Percentiles rank a stretch among this genome's conserved stretches.
Conservation (phyloP, 2,329 filamentous ascomycete species). For the Clathrospora elynae region DNA sequence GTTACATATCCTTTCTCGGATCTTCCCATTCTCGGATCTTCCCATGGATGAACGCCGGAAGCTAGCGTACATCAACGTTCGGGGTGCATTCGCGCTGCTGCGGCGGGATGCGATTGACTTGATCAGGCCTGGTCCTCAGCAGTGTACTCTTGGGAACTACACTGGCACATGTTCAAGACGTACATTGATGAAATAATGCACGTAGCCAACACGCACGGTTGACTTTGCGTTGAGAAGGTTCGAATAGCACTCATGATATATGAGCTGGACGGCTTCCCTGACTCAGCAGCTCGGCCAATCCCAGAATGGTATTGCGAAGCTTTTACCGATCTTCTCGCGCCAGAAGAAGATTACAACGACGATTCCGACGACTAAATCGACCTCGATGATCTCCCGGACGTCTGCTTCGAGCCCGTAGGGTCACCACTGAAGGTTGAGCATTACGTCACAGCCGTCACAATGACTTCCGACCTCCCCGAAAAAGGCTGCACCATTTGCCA, state of each 20-base stretch:
- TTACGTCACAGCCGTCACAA: background rate
- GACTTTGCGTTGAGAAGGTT: background rate
- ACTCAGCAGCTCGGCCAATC: background rate
- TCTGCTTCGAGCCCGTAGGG: background rate
- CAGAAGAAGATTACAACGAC: background rate
- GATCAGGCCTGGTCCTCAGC: background rate
- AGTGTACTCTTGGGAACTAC: background rate
- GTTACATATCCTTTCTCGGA: too few species aligned
- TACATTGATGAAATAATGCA: background rate
- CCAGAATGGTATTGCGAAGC: background rate
- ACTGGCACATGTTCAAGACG: background rate
- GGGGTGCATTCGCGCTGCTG: too few species aligned
- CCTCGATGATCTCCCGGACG: background rate
- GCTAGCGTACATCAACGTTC: background rate
- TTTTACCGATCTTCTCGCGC: too few species aligned
- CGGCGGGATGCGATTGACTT: too few species aligned
- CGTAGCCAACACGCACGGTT: background rate
- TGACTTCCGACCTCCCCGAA: background rate
- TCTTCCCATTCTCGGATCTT: too few species aligned
- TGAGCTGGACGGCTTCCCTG: background rate
- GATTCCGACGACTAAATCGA: background rate
- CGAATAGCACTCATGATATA: background rate
- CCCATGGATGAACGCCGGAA: too few species aligned
- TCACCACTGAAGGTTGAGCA: background rate
- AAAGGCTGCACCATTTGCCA: constrained; percentile 1